These are phyloP conservation scores for Xylaria bambusicola DNA, from an alignment of 495 filamentous ascomycete genomes.

Conservation along the genomic window DNA sequence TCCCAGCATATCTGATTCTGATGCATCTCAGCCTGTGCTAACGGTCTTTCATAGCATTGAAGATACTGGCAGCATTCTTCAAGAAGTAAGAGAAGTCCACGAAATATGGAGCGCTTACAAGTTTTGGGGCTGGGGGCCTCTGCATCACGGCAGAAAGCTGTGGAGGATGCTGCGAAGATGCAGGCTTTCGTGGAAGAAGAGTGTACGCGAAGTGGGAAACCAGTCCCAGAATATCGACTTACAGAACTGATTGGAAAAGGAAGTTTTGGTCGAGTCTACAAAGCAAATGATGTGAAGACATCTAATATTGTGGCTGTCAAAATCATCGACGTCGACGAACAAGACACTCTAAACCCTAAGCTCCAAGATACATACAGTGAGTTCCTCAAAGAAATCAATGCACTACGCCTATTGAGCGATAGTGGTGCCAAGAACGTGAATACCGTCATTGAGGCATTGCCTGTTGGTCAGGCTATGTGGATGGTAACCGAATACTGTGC, in stretches of 20 bases:
- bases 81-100: slow-evolving; percentile 2
- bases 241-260: slow-evolving; percentile 93
- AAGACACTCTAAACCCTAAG: slow-evolving; percentile 72
- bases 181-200: slow-evolving; percentile 51
- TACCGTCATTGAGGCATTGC: slow-evolving; percentile 80
- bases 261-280: slow-evolving; percentile 93
- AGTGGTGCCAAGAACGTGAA: slow-evolving; percentile 88
- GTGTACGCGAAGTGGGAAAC: slow-evolving; percentile 49
- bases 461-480: slow-evolving; percentile 88
- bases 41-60: not conserved
- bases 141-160: slow-evolving; percentile 48
- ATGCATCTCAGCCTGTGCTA: too few species aligned
- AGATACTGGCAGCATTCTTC: slow-evolving; percentile 3
- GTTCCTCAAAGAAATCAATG: slow-evolving; percentile 84
- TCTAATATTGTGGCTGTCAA: slow-evolving; percentile 83
- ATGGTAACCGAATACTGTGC: slow-evolving; percentile 95
- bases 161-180: slow-evolving; percentile 59
- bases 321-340: slow-evolving; percentile 90
- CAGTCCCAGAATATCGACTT: slow-evolving; percentile 66
- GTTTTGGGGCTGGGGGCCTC: slow-evolving; percentile 42
- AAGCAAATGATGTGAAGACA: slow-evolving; percentile 62
- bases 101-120: slow-evolving; percentile 44
- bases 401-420: slow-evolving; percentile 81
- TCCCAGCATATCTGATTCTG: too few species aligned
- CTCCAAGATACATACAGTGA: slow-evolving; percentile 80